Evolutionary conservation across 257 asterid species (phyloP).

Genomic region (Solanum bulbocastanum): DNA sequence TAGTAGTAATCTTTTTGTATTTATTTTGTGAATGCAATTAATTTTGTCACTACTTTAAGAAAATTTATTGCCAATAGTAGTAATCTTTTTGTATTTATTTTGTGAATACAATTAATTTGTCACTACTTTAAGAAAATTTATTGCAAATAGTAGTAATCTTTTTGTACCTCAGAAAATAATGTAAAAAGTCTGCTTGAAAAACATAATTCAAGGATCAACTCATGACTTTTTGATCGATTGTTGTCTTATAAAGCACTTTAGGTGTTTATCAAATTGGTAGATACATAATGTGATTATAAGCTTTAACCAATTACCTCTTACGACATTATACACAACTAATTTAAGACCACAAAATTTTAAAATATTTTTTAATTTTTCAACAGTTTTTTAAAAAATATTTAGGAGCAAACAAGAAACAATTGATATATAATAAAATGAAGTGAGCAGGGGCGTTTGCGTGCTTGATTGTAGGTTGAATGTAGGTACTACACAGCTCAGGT

Average conservation of each 20-base stretch:
- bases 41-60: background rate
- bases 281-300: background rate
- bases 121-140: background rate
- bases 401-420: background rate
- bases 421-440: background rate
- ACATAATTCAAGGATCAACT: background rate
- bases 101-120: no score
- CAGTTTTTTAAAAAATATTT: background rate
- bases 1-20: no score
- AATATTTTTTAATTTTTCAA: no score
- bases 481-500: constrained; percentile 14
- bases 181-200: background rate
- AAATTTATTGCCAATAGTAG: no score
- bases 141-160: no score
- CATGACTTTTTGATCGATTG: background rate
- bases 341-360: background rate
- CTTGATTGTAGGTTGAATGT: constrained; percentile 22
- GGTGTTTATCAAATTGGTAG: background rate
- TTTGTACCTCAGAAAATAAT: no score
- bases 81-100: no score
- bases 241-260: background rate
- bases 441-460: background rate
- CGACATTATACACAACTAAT: background rate
- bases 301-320: background rate
- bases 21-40: no score